Conservation (phyloP, 2,329 filamentous ascomycete species). For the Apiospora malaysiana region DNA sequence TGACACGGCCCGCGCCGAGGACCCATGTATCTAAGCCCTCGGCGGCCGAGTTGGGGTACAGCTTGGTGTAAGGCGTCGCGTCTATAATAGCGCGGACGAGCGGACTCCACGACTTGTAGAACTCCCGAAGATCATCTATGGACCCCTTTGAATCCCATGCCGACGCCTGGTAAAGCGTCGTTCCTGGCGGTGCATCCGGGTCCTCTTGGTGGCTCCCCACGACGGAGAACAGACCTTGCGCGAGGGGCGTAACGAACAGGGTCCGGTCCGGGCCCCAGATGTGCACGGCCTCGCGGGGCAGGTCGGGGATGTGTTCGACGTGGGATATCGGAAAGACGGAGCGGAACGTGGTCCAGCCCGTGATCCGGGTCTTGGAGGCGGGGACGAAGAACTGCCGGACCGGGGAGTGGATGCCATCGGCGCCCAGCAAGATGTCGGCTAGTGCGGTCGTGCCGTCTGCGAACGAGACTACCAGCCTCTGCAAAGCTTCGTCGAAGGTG, state of each 20-base stretch:
- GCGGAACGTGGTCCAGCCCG: conserved; percentile 50
- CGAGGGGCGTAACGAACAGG: conserved; percentile 51
- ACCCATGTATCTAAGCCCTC: conserved; percentile 48
- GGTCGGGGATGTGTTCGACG: conserved; percentile 45
- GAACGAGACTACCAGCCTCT: conserved; percentile 48
- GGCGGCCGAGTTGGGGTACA: conserved; percentile 51
- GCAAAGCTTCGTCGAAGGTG: conserved; percentile 34
- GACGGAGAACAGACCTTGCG: conserved; percentile 48
- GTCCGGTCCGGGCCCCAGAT: conserved; percentile 49
- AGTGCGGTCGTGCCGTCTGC: conserved; percentile 50
- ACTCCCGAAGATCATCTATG: conserved; percentile 42
- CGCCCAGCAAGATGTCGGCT: conserved; percentile 56
- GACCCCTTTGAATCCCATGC: conserved; percentile 47
- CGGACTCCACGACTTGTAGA: conserved; percentile 50
- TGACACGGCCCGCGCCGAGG: conserved; percentile 42
- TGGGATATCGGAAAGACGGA: conserved; percentile 50
- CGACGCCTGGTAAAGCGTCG: conserved; percentile 37
- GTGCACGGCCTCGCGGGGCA: conserved; percentile 50
- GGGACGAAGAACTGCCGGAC: conserved; percentile 52
- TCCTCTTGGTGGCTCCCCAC: conserved; percentile 49
- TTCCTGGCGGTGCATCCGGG: conserved; percentile 35
- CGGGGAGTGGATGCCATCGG: conserved; percentile 58
- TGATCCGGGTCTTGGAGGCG: conserved; percentile 46
- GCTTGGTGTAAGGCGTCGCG: conserved; percentile 44
- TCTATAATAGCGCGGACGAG: conserved; percentile 46